Evolutionary conservation across 257 asterid species (phyloP).

Genomic region (Jacaranda copaia): DNA sequence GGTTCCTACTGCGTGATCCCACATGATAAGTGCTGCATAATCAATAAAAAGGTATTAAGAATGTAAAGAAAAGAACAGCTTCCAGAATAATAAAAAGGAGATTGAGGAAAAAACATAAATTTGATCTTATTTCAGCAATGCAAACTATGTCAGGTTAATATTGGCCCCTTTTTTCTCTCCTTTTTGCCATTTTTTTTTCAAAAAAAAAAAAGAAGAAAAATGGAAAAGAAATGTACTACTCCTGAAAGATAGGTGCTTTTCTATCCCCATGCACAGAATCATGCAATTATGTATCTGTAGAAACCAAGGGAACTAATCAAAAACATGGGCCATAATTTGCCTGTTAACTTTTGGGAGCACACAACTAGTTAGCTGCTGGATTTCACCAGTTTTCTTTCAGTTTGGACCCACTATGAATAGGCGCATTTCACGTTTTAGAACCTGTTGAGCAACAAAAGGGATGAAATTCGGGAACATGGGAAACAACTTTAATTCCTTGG

Average conservation of each 20-base stretch:
- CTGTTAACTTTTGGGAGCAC: background rate
- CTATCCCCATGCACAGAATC: slow-evolving; percentile 29
- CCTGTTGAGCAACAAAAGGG: background rate
- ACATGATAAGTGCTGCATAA: too few relatives aligned
- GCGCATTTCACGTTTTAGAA: slow-evolving; percentile 6
- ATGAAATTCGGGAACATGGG: slow-evolving; percentile 13
- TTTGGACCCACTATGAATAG: slow-evolving; percentile 16
- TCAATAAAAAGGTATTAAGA: too few relatives aligned
- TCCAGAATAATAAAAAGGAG: too few relatives aligned
- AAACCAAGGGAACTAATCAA: background rate
- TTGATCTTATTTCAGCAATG: background rate
- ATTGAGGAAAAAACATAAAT: too few relatives aligned
- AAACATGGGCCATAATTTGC: slow-evolving; percentile 7
- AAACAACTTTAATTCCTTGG: slow-evolving; percentile 34
- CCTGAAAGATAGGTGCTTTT: slow-evolving; percentile 9
- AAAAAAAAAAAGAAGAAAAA: background rate
- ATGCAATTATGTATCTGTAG: background rate
- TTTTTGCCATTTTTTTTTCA: too few relatives aligned
- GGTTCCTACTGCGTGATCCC: too few relatives aligned
- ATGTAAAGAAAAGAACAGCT: too few relatives aligned
- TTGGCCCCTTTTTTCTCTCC: background rate
- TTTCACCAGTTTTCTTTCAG: background rate
- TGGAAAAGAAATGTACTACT: background rate
- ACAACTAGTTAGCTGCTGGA: slow-evolving; percentile 4
- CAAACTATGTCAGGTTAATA: slow-evolving; percentile 20